phyloP scores from a whole-genome alignment of 768 basidiomycete species.

The Trichaptum fuscoviolaceum region DNA sequence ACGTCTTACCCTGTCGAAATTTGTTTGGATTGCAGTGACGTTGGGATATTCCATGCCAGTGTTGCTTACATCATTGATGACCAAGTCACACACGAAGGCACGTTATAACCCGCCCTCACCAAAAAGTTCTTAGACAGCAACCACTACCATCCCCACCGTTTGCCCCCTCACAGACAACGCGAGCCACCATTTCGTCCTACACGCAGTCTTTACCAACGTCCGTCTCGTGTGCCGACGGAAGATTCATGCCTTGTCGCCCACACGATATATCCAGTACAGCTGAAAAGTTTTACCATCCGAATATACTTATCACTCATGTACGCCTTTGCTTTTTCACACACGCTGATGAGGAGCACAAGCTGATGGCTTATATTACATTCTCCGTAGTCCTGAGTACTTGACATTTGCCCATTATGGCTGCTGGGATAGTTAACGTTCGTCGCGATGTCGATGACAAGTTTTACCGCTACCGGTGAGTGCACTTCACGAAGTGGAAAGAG shows the following conservation, averaged over 20 bases:
- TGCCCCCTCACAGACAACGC: constrained; percentile 1
- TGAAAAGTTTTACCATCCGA: constrained; percentile 43
- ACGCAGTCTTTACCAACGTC: constrained; percentile 33
- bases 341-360: background rate
- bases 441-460: constrained; percentile 97
- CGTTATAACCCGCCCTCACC: background rate
- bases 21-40: too few species aligned
- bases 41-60: too few species aligned
- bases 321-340: constrained; percentile 18
- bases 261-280: constrained; percentile 57
- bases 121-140: constrained; percentile 4
- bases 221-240: constrained; percentile 69
- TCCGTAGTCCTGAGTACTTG: constrained; percentile 50
- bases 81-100: background rate
- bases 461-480: constrained; percentile 80
- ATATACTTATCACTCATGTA: constrained; percentile 45
- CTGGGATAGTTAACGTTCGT: constrained; percentile 86
- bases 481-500: background rate
- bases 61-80: background rate
- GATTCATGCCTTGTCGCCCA: constrained; percentile 94
- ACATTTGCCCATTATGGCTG: constrained; percentile 71
- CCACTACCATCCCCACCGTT: background rate
- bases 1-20: too few species aligned
- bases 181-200: constrained; percentile 59
- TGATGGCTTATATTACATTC: background rate